Evolutionary conservation across 192 early-diverging fungal genomes (phyloP).

Genomic region (Mortierella alpina): DNA sequence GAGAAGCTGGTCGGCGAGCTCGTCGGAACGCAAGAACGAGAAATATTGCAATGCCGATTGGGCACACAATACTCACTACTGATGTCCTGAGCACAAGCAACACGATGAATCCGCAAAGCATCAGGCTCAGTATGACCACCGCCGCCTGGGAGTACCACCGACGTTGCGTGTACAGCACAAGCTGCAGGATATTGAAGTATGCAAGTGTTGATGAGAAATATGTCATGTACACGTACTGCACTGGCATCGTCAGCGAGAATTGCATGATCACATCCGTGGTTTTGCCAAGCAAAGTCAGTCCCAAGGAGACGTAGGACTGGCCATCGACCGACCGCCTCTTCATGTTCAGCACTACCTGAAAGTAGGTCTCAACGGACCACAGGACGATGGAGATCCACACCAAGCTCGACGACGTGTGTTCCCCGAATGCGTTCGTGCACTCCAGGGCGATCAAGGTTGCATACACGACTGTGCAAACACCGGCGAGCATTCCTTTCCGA

Average conservation of each 20-base stretch:
- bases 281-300: conserved; percentile 31
- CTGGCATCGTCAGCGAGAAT: conserved; percentile 28
- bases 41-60: conserved; percentile 11
- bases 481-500: conserved; percentile 1
- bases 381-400: conserved; percentile 33
- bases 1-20: neutral
- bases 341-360: conserved; percentile 40
- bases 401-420: conserved; percentile 28
- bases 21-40: neutral
- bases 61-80: conserved; percentile 24
- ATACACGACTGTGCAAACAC: conserved; percentile 1
- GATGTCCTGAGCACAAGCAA: conserved; percentile 28
- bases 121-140: neutral
- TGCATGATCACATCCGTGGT: conserved; percentile 47
- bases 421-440: conserved; percentile 5
- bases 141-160: conserved; percentile 4
- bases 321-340: conserved; percentile 28
- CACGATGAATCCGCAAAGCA: conserved; percentile 25
- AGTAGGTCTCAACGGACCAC: conserved; percentile 37
- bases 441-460: conserved; percentile 10
- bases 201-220: conserved; percentile 39
- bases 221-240: conserved; percentile 35
- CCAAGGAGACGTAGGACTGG: conserved; percentile 32
- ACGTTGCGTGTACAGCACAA: conserved; percentile 13
- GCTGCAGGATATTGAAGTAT: conserved; percentile 28